Evolutionary conservation across 2,329 filamentous ascomycete genomes (phyloP), one percentile per base, ranked within the genome.

Genomic region (Lachnellula arida): DNA sequence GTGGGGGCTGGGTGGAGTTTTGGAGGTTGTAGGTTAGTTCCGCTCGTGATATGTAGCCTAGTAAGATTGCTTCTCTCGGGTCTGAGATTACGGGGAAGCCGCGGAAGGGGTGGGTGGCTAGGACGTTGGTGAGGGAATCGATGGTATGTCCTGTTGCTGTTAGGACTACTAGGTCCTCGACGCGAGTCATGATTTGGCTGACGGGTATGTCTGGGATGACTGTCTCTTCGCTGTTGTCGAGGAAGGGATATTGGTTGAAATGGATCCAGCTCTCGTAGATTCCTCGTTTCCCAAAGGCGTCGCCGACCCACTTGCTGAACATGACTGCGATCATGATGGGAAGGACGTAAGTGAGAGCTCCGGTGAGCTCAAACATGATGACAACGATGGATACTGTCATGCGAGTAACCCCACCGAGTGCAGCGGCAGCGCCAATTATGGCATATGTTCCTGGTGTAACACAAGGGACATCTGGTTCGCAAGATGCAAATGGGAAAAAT

Each of bases 271-370:
- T 88, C 71, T 99, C 94, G 75, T 99, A 99, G 72, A 99, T 97
- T 62, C 94, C 91, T 49, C 88, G 85, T 54, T 90, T 89, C 25
- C 90, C 91, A 71, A 99, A 92, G 49, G 91, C 93, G 72, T 99
- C 94, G 67, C 92, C 94, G 25, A 96, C 91, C 94, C 94, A 99
- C 75, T 99, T 99, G 60, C 89, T 89, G 46, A 97, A 81, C 92
- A 99, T 96, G 68, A 99, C 94, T 44, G 92, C 91, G 61, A 99
- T 89, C 94, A 99, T 99, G 72, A 97, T 99, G 53, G 94, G 94
- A 7, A 99, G 83, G 49, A 99, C 93, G 69, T 97, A 97, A 0
- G 91, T 96, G 28, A 99, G 80, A 1, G 94, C 94, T 51, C 94
- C 94, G 0, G 94, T 99, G 54, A 99, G 85, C 76, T 99, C 94